Evolutionary conservation across 2,329 filamentous ascomycete genomes (phyloP).

Genomic region (Neonectria neomacrospora): DNA sequence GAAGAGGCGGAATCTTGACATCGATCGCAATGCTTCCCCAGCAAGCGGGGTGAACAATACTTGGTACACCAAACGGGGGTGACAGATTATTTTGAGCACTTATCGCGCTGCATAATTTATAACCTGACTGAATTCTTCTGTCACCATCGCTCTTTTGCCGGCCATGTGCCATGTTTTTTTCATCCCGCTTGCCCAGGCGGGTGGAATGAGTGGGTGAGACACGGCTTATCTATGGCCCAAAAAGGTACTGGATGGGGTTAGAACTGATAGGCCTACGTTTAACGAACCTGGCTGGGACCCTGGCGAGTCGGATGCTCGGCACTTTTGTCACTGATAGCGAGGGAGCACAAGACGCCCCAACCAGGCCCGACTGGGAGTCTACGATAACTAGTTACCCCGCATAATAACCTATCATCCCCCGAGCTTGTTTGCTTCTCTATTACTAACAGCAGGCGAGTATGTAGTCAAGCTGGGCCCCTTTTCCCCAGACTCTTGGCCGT

Average conservation of each 20-base stretch:
- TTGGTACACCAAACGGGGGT: no score
- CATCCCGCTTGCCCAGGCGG: no score
- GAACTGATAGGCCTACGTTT: not conserved
- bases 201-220: not conserved
- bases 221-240: conserved; percentile 18
- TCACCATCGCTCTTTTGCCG: no score
- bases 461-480: no score
- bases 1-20: not conserved
- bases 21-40: no score
- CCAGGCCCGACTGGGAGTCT: not conserved
- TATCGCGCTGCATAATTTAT: no score
- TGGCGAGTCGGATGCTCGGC: conserved; percentile 16
- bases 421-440: no score
- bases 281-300: not conserved
- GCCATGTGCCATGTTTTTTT: no score
- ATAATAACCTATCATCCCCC: not conserved
- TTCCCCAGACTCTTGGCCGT: conserved; percentile 14
- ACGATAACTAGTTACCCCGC: conserved; percentile 1
- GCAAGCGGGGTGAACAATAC: no score
- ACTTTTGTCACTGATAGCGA: conserved; percentile 1
- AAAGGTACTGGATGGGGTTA: conserved; percentile 17
- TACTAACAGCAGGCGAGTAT: no score
- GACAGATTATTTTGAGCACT: no score
- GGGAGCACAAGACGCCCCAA: not conserved
- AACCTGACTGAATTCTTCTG: no score